Evolutionary conservation across 2,329 filamentous ascomycete genomes (phyloP), one percentile per base, ranked within the genome.

Genomic region (Fusarium nematophilum): DNA sequence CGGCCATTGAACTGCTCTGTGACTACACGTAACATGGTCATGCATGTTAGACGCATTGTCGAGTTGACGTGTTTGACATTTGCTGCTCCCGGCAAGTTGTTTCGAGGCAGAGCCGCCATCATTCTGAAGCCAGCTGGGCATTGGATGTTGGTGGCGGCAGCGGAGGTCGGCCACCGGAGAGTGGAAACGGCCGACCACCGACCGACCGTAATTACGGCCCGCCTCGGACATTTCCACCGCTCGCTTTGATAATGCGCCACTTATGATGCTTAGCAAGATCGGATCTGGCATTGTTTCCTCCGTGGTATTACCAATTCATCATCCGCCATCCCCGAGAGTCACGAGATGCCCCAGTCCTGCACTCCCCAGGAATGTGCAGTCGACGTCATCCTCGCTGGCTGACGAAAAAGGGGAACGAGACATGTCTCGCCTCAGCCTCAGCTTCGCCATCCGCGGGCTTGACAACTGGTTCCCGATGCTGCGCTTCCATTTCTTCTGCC

Each of bases 141-240:
- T n/a, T n/a, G n/a, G n/a, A n/a, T 48, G 42, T 11, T 36, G 33
- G 23, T 23, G 23, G 52, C 53, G 50, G 52, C 57, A n/a, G n/a
- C n/a, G n/a, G n/a, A n/a, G n/a, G n/a, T n/a, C n/a, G n/a, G n/a
- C n/a, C n/a, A n/a, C n/a, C n/a, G 53, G 54, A 63, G 54, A 44
- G 31, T 56, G 56, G 57, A 52, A 38, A 56, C 53, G 44, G 60
- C 52, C 37, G 47, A 55, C 43, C 39, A 54, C 55, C 58, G 63
- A 63, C 56, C 59, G 51, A 53, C 57, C 64, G 55, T 65, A 68
- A 66, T 69, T 69, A 68, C 66, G 66, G 64, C 42, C 57, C n/a
- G 21, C 44, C 33, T 67, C 66, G 66, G 66, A 58, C 50, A 53
- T 61, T 48, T 53, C 39, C 48, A 31, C 31, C 31, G 36, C 31